These are phyloP conservation scores for Lactarius trivialis DNA, from an alignment of 768 basidiomycete genomes.

Conservation along the genomic window DNA sequence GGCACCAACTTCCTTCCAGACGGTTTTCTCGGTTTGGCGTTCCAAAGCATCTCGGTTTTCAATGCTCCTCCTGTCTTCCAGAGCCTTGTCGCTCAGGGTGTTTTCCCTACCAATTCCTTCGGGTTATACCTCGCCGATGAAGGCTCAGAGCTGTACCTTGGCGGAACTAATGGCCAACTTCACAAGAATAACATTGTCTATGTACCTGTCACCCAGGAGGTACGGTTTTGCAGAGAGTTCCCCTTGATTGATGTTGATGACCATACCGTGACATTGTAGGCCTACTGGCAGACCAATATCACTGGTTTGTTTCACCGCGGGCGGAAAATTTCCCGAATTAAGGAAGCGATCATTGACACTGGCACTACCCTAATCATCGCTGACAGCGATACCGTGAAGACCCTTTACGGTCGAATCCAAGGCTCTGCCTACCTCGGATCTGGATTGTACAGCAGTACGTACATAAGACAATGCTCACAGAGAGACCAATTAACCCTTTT, in stretches of 20 bases:
- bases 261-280: slow-evolving; percentile 11
- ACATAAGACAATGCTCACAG: neutral
- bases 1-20: slow-evolving; percentile 30
- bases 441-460: neutral
- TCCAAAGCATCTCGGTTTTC: slow-evolving; percentile 26
- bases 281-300: slow-evolving; percentile 22
- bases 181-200: slow-evolving; percentile 1
- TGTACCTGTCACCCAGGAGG: neutral
- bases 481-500: neutral
- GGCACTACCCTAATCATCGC: slow-evolving; percentile 23
- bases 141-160: slow-evolving; percentile 21
- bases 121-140: slow-evolving; percentile 41
- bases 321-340: neutral
- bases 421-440: neutral
- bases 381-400: slow-evolving; percentile 1
- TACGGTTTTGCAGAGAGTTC: neutral
- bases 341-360: slow-evolving; percentile 23
- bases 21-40: slow-evolving; percentile 39
- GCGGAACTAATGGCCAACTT: neutral
- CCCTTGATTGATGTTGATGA: neutral
- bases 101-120: slow-evolving; percentile 35
- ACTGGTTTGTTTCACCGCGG: slow-evolving; percentile 4
- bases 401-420: slow-evolving; percentile 8
- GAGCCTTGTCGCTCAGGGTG: slow-evolving; percentile 36
- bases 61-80: slow-evolving; percentile 30